These are phyloP conservation scores for Casaregolazyma lundiana DNA, from an alignment of 1,139 yeast genomes.

Conservation along the genomic window DNA sequence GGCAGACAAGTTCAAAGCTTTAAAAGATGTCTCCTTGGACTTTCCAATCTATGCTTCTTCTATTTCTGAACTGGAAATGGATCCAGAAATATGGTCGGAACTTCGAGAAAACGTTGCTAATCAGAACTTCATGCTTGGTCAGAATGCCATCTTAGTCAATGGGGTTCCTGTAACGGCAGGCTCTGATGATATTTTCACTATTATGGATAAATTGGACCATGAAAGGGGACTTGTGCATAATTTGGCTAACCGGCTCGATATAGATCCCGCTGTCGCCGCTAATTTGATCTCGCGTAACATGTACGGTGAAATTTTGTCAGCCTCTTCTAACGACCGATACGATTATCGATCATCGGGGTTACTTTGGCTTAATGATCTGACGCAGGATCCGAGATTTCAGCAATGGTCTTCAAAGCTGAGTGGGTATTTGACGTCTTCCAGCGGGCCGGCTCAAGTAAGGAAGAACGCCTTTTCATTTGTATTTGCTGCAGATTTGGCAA, in stretches of 20 bases:
- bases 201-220: slow-evolving; percentile 30
- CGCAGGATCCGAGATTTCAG: slow-evolving; percentile 52
- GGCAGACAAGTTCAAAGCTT: slow-evolving; percentile 29
- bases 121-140: slow-evolving; percentile 29
- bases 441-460: slow-evolving; percentile 53
- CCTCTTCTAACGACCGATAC: slow-evolving; percentile 22
- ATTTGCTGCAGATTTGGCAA: slow-evolving; percentile 62
- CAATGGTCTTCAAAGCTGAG: slow-evolving; percentile 43
- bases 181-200: slow-evolving; percentile 27
- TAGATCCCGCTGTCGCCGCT: slow-evolving; percentile 14
- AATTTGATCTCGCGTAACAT: slow-evolving; percentile 19
- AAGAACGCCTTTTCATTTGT: slow-evolving; percentile 76
- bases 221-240: slow-evolving; percentile 29
- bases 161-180: slow-evolving; percentile 30
- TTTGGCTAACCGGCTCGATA: slow-evolving; percentile 18
- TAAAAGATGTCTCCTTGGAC: slow-evolving; percentile 31
- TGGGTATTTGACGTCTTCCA: slow-evolving; percentile 38
- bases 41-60: slow-evolving; percentile 32
- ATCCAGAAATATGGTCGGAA: slow-evolving; percentile 23
- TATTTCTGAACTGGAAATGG: slow-evolving; percentile 22
- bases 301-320: slow-evolving; percentile 16
- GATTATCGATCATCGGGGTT: slow-evolving; percentile 48
- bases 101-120: slow-evolving; percentile 19
- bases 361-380: slow-evolving; percentile 74
- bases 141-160: slow-evolving; percentile 34